Base-by-base conservation (phyloP, 2,329 filamentous ascomycete genomes). In the Sclerotinia spermophila region DNA sequence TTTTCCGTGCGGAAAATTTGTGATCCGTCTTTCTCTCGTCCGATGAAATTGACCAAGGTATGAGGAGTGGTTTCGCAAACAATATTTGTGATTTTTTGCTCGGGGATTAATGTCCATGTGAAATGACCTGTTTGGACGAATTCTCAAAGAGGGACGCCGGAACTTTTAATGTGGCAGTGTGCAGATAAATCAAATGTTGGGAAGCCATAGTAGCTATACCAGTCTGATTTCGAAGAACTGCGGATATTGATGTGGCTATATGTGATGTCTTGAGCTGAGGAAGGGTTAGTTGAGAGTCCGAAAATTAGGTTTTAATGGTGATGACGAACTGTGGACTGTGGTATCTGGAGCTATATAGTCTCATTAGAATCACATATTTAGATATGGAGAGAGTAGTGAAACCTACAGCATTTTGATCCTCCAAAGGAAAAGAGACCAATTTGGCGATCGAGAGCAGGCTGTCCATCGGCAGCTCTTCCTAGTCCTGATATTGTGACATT, bases 31-130 rank as follows among this genome's bases (percentile, higher is more conserved):
- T 42, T 40, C 11, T 53, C 45, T 0, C 48, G n/a, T 19, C 62
- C 62, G 19, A 66, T 40, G n/a, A 66, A 66, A 30, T 66, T 66
- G 11, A 66, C 62, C 45, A 53, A 30, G 1, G 62, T 66, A 40
- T 66, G 62, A 30, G 62, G 62, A 24, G 45, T 53, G 17, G 35
- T 53, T 53, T 66, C 62, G 35, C 62, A 66, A 53, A 66, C 19
- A n/a, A 66, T 66, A 3, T 66, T 66, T 24, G 62, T 66, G 45
- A 53, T 66, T 66, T 66, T 66, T 42, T 66, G 62, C n/a, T 66
- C 62, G n/a, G 62, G 62, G 19, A 66, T 66, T 5, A 66, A 17
- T 15, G 62, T 27, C 62, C 62, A 66, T 48, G 45, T 66, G 19
- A 66, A 66, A 35, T 55, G 62, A 8, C 62, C 62, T 30, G 35